A percentile compares a stretch with the other conserved stretches of the same genome.
Evolutionary conservation across 2,329 filamentous ascomycete species (phyloP).

Genomic region (Fusarium sp.): DNA sequence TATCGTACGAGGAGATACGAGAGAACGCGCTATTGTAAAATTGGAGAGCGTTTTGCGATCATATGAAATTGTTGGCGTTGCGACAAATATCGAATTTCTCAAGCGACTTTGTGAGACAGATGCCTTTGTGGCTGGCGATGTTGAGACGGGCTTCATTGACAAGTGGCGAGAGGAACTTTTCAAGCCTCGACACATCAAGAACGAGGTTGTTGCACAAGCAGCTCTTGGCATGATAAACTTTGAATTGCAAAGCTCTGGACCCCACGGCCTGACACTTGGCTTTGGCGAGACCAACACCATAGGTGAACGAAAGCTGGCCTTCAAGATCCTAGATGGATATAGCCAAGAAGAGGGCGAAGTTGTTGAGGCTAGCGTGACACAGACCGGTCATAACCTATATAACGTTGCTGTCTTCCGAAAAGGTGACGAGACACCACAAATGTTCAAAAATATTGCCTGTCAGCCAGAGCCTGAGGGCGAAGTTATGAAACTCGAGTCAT

Average conservation of each 20-base stretch:
- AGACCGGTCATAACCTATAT: slow-evolving; percentile 63
- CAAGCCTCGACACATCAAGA: slow-evolving; percentile 67
- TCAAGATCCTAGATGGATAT: slow-evolving; percentile 71
- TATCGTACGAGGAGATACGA: slow-evolving; percentile 85
- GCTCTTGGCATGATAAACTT: slow-evolving; percentile 79
- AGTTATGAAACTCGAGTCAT: slow-evolving; percentile 59
- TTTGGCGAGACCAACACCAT: slow-evolving; percentile 63
- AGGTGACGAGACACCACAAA: slow-evolving; percentile 54
- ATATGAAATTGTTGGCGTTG: slow-evolving; percentile 92
- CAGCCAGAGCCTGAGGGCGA: slow-evolving; percentile 51
- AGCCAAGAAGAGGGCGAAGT: slow-evolving; percentile 74
- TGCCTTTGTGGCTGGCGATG: slow-evolving; percentile 86
- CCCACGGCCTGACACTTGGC: slow-evolving; percentile 66
- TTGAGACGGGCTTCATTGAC: slow-evolving; percentile 96
- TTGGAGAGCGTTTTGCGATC: slow-evolving; percentile 83
- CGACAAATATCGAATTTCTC: slow-evolving; percentile 97
- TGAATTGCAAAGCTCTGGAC: slow-evolving; percentile 56
- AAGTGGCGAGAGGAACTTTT: slow-evolving; percentile 89
- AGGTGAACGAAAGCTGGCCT: slow-evolving; percentile 62
- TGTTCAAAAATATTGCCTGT: slow-evolving; percentile 62
- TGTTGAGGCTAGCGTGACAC: slow-evolving; percentile 65
- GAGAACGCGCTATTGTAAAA: slow-evolving; percentile 85
- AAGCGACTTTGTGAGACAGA: slow-evolving; percentile 86
- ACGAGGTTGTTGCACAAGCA: slow-evolving; percentile 88
- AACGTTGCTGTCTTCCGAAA: slow-evolving; percentile 61